A percentile compares a stretch with the other conserved stretches of the same genome.
These are phyloP conservation scores for Candida loeiensis DNA, from an alignment of 805 yeast species.

Conservation along the genomic window DNA sequence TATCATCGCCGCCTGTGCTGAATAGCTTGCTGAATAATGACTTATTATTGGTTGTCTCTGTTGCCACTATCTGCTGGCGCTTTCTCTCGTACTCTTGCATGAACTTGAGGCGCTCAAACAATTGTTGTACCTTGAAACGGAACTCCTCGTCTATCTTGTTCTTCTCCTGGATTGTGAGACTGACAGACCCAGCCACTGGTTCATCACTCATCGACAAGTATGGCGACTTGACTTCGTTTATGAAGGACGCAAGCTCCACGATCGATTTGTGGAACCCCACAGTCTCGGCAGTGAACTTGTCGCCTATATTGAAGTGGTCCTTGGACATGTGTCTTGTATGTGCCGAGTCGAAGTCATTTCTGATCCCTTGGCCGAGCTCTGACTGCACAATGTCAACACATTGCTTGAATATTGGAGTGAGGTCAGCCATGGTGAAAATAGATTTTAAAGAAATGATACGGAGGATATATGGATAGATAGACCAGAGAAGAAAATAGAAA, in stretches of 20 bases:
- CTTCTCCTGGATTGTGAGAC: conserved; percentile 36
- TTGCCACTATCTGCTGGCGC: conserved; percentile 23
- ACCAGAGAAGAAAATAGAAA: too few relatives aligned
- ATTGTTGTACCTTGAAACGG: conserved; percentile 48
- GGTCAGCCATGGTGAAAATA: conserved; percentile 38
- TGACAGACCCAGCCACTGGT: conserved; percentile 1
- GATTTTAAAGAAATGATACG: not conserved
- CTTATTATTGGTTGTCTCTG: conserved; percentile 5
- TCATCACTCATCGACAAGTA: conserved; percentile 28
- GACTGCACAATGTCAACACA: conserved; percentile 44
- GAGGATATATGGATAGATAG: too few relatives aligned
- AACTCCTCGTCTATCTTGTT: conserved; percentile 56
- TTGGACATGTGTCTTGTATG: conserved; percentile 9
- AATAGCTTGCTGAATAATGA: conserved; percentile 8
- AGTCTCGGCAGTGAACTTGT: conserved; percentile 42
- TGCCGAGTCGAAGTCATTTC: conserved; percentile 8
- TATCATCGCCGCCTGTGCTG: conserved; percentile 22
- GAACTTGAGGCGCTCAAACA: conserved; percentile 48
- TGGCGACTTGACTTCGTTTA: conserved; percentile 29
- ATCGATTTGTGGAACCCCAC: conserved; percentile 32
- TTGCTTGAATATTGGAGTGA: conserved; percentile 46
- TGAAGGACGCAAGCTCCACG: conserved; percentile 28
- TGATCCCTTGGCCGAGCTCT: conserved; percentile 19
- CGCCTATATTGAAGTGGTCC: conserved; percentile 20
- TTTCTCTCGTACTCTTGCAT: conserved; percentile 51